Evolutionary conservation across 768 basidiomycete species (phyloP), one percentile per base, ranked within the genome.

Genomic region (Neoboletus subvelutipes): DNA sequence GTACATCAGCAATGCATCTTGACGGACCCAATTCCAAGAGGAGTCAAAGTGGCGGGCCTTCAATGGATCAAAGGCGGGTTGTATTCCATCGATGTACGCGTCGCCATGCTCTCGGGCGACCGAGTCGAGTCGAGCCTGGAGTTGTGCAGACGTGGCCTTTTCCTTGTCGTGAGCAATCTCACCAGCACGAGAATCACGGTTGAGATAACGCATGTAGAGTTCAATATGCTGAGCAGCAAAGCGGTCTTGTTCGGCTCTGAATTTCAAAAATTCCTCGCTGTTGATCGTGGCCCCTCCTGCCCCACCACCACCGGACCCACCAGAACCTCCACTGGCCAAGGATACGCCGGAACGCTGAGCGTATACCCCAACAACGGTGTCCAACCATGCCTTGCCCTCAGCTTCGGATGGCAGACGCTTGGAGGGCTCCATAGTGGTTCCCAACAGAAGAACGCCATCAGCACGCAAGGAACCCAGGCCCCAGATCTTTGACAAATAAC

Each of bases 11-110:
- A 98, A 79, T 17, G 94, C 93, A 59, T 97, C 95, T 76, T 99
- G 97, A 58, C 96, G 88, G 45, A 90, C 96, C 97, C 97, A 99
- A 70, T 99, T 99, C 97, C 96, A 99, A 7, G 90, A 94, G 2
- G 96, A 98, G 71, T 98, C 95, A 79, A 99, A 98, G 70, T 89
- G 94, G 45, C 97, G 91, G 13, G 95, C 97, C 75, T 99, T 98
- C 66, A 98, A 80, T 3, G 92, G 87, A 67, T 96, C 92, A 74
- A 99, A 99, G 56, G 84, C 81, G 11, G 97, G 97, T 67, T 95
- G 90, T 58, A 98, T 95, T 43, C 97, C 97, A 33, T 95, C 88
- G 57, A 98, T 78, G 74, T 99, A 99, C 0, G 80, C 72, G 55
- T 98, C 95, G 29, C 97, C 97, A 63, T 99, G 97, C 69, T 99